Evolutionary conservation across 345 rosid species (phyloP).

Genomic region (Salix dunnii): DNA sequence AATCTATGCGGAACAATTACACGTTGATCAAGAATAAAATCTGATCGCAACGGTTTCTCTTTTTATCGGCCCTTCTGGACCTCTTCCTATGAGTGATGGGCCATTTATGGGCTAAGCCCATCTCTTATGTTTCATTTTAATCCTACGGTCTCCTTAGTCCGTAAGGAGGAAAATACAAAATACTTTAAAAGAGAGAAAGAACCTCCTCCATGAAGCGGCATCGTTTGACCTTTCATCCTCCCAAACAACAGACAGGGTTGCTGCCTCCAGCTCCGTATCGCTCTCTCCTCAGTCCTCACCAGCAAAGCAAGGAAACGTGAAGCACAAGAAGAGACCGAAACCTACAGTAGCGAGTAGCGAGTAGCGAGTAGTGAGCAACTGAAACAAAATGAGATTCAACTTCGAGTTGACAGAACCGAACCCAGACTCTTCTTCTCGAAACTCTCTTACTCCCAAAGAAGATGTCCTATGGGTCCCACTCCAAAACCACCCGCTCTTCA

Average conservation of each 20-base stretch:
- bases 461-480: constrained; percentile 70
- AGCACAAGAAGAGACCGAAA: background rate
- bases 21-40: too few relatives aligned
- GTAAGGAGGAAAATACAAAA: background rate
- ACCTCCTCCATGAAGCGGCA: background rate
- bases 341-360: background rate
- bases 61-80: background rate
- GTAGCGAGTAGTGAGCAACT: background rate
- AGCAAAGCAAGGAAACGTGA: background rate
- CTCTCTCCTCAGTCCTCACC: background rate
- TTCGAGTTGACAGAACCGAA: constrained; percentile 40
- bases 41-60: too few relatives aligned
- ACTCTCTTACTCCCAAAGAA: constrained; percentile 51
- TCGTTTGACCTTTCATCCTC: background rate
- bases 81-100: background rate
- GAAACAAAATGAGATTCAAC: constrained; percentile 50
- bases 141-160: background rate
- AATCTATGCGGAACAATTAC: background rate
- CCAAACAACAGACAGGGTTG: too few relatives aligned
- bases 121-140: background rate
- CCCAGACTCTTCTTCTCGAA: constrained; percentile 24
- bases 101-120: background rate
- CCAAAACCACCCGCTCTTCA: constrained; percentile 63
- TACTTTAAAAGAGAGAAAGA: background rate
- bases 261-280: background rate